A percentile compares a stretch with the other conserved stretches of the same genome.
phyloP scores from a whole-genome alignment of 345 rosid species.

The Arabidopsis arenosa region DNA sequence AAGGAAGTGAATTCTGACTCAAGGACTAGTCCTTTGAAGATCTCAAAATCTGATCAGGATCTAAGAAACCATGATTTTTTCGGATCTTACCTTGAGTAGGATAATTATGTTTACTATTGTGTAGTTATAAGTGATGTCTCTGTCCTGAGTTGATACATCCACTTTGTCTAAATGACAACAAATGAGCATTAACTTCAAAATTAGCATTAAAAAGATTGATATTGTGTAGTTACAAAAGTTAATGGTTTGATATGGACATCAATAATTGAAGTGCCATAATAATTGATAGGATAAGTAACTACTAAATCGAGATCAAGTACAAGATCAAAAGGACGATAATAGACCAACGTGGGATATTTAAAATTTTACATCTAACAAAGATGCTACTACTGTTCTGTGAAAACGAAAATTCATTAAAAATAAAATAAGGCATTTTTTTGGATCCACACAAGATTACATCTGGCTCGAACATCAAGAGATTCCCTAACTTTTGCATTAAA shows the following conservation, averaged over 20 bases:
- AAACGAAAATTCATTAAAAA: conserved; percentile 24
- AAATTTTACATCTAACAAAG: conserved; percentile 22
- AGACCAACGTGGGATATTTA: conserved; percentile 30
- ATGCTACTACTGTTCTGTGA: conserved; percentile 25
- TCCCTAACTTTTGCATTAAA: conserved; percentile 35
- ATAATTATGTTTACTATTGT: too few relatives aligned
- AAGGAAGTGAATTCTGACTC: not conserved
- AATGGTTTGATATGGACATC: conserved; percentile 35
- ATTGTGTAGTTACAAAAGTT: conserved; percentile 19
- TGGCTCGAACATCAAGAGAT: conserved; percentile 48
- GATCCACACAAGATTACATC: conserved; percentile 45
- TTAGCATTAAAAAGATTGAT: not conserved
- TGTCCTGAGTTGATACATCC: conserved; percentile 32
- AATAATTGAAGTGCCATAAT: conserved; percentile 37
- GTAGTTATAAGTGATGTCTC: conserved; percentile 15
- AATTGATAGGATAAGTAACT: conserved; percentile 32
- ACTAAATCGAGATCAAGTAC: conserved; percentile 39
- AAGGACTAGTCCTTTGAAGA: not conserved
- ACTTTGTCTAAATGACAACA: conserved; percentile 39
- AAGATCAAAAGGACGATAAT: conserved; percentile 21
- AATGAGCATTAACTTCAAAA: conserved; percentile 33
- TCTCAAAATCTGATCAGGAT: conserved; percentile 9
- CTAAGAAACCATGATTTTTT: conserved; percentile 5
- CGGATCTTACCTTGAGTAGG: not conserved
- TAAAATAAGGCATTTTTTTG: conserved; percentile 25